These are phyloP conservation scores for Ustilago shanxiensis DNA, from an alignment of 1,284 basidiomycete genomes.

Conservation along the genomic window DNA sequence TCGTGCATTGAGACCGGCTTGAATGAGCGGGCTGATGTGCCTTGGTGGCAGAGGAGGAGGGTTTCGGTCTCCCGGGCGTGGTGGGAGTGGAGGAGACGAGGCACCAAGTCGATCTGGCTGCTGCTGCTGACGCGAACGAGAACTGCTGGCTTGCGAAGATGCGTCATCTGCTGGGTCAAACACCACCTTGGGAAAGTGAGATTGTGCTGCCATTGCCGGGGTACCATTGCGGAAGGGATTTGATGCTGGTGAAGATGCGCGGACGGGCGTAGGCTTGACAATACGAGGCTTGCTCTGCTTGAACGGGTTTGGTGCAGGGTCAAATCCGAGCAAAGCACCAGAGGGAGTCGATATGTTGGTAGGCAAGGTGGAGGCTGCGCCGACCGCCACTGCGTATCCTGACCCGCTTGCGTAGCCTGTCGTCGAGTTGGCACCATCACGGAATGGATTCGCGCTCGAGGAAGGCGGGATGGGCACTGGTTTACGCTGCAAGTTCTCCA, in stretches of 20 bases:
- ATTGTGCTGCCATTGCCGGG: constrained; percentile 38
- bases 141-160: constrained; percentile 46
- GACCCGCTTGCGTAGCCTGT: constrained; percentile 34
- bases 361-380: constrained; percentile 31
- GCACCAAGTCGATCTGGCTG: constrained; percentile 47
- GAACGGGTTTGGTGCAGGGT: constrained; percentile 64
- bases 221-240: constrained; percentile 55
- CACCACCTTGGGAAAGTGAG: constrained; percentile 46
- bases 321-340: constrained; percentile 56
- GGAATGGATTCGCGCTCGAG: constrained; percentile 49
- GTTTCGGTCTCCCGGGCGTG: constrained; percentile 40
- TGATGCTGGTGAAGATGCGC: constrained; percentile 55
- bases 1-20: constrained; percentile 67
- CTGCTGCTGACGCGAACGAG: constrained; percentile 37
- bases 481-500: constrained; percentile 40
- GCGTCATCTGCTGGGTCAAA: constrained; percentile 42
- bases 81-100: constrained; percentile 51
- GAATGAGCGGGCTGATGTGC: constrained; percentile 68
- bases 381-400: constrained; percentile 43
- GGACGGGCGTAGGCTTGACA: constrained; percentile 63
- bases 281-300: constrained; percentile 65
- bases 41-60: constrained; percentile 65
- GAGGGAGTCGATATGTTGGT: constrained; percentile 41
- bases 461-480: constrained; percentile 36
- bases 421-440: constrained; percentile 35